Conservation (phyloP, 768 basidiomycete genomes). For the Pholiota molesta region DNA sequence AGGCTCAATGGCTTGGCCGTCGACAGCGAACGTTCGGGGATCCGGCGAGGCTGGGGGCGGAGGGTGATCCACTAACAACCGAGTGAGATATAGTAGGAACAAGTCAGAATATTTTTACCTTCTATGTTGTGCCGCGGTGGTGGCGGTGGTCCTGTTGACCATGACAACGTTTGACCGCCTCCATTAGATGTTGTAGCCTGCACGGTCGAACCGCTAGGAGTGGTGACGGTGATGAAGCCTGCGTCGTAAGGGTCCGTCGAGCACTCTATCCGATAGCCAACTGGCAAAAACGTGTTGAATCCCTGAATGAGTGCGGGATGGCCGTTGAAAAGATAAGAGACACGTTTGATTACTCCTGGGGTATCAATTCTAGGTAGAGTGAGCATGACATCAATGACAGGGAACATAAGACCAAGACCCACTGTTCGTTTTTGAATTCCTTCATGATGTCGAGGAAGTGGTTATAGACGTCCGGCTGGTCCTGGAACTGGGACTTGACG, state of each 20-base stretch:
- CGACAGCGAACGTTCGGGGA: slow-evolving; percentile 35
- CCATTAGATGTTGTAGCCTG: slow-evolving; percentile 54
- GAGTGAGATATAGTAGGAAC: not conserved
- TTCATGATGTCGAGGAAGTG: slow-evolving; percentile 97
- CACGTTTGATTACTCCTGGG: slow-evolving; percentile 94
- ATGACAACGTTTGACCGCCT: slow-evolving; percentile 38
- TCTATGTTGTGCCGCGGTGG: slow-evolving; percentile 4
- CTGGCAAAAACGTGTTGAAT: slow-evolving; percentile 97
- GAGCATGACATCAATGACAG: not conserved
- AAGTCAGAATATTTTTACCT: slow-evolving; percentile 10
- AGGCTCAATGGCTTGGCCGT: slow-evolving; percentile 59
- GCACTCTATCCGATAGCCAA: slow-evolving; percentile 92
- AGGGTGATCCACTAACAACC: slow-evolving; percentile 2
- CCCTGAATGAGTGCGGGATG: slow-evolving; percentile 93
- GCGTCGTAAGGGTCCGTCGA: slow-evolving; percentile 63
- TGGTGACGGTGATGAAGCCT: slow-evolving; percentile 76
- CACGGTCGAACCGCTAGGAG: slow-evolving; percentile 66
- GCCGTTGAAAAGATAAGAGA: slow-evolving; percentile 89
- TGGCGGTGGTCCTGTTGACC: slow-evolving; percentile 33
- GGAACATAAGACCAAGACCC: slow-evolving; percentile 41
- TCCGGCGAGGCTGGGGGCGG: slow-evolving; percentile 34
- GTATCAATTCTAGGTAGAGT: slow-evolving; percentile 80
- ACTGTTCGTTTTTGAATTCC: slow-evolving; percentile 96
- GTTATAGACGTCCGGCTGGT: slow-evolving; percentile 95
- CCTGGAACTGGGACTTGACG: slow-evolving; percentile 88